phyloP scores from a whole-genome alignment of 805 yeast genomes.

The Myxozyma geophila region DNA sequence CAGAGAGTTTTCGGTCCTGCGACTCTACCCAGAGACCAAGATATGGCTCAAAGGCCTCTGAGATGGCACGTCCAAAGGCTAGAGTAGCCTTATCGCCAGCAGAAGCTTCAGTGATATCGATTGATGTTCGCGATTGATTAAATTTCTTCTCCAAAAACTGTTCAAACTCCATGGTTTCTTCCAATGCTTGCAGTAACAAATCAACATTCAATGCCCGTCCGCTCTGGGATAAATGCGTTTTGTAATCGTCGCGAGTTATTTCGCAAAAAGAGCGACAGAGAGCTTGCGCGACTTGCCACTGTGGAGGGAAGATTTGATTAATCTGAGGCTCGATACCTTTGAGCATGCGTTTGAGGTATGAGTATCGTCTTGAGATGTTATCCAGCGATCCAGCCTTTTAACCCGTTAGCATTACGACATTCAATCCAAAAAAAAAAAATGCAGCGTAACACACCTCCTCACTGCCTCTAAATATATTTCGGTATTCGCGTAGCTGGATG shows the following conservation, averaged over 20 bases:
- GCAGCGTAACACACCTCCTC: conserved; percentile 67
- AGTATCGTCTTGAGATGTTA: conserved; percentile 77
- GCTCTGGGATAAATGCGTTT: conserved; percentile 51
- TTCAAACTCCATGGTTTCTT: conserved; percentile 85
- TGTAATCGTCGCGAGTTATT: conserved; percentile 69
- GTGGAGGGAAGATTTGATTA: conserved; percentile 61
- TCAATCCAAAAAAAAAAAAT: no score
- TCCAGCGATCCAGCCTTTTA: conserved; percentile 82
- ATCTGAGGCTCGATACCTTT: conserved; percentile 60
- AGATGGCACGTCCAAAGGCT: conserved; percentile 52
- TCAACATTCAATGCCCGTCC: conserved; percentile 58
- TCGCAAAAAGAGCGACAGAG: conserved; percentile 68
- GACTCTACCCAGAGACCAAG: conserved; percentile 82
- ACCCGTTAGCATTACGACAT: neutral
- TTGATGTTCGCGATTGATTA: conserved; percentile 39
- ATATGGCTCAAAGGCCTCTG: conserved; percentile 81
- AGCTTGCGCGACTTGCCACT: conserved; percentile 71
- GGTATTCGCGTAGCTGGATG: conserved; percentile 71
- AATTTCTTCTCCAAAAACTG: conserved; percentile 68
- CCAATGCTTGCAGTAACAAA: conserved; percentile 66
- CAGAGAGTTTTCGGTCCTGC: conserved; percentile 68
- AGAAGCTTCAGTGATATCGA: conserved; percentile 37
- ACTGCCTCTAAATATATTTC: conserved; percentile 69
- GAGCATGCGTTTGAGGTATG: conserved; percentile 76
- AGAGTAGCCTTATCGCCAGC: conserved; percentile 40